These are phyloP conservation scores for Clonostachys byssicola DNA, from an alignment of 2,329 filamentous ascomycete genomes.

Conservation along the genomic window DNA sequence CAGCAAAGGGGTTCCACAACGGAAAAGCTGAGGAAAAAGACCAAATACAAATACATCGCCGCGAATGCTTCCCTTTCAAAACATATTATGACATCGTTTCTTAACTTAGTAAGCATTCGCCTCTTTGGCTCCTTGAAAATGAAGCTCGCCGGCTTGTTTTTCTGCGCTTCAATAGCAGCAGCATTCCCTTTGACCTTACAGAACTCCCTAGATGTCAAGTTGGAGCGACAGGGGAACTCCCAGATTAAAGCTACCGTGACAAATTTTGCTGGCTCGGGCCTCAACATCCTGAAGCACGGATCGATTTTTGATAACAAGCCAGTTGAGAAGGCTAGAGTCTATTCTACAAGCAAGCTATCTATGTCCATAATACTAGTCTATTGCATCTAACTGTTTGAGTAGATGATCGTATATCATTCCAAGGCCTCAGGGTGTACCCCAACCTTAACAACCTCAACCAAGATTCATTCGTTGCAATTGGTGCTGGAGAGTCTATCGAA, in stretches of 20 bases:
- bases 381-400: background rate
- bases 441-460: conserved; percentile 30
- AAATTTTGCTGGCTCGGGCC: conserved; percentile 36
- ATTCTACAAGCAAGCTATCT: conserved; percentile 28
- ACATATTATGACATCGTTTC: no score
- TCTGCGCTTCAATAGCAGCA: no score
- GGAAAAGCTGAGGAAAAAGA: no score
- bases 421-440: conserved; percentile 44
- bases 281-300: conserved; percentile 44
- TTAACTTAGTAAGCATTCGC: no score
- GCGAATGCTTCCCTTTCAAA: no score
- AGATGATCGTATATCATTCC: conserved; percentile 37
- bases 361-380: background rate
- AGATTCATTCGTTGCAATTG: conserved; percentile 40
- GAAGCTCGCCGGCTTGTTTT: no score
- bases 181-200: no score
- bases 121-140: no score
- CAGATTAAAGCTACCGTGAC: conserved; percentile 41
- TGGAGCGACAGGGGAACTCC: conserved; percentile 39
- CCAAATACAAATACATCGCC: no score
- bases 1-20: no score
- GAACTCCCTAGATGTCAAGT: conserved; percentile 31
- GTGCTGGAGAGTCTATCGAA: conserved; percentile 37
- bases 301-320: conserved; percentile 39
- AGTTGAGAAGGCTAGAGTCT: conserved; percentile 43